Conservation (phyloP, 1,139 yeast genomes). For the Hanseniaspora gamundiae region DNA sequence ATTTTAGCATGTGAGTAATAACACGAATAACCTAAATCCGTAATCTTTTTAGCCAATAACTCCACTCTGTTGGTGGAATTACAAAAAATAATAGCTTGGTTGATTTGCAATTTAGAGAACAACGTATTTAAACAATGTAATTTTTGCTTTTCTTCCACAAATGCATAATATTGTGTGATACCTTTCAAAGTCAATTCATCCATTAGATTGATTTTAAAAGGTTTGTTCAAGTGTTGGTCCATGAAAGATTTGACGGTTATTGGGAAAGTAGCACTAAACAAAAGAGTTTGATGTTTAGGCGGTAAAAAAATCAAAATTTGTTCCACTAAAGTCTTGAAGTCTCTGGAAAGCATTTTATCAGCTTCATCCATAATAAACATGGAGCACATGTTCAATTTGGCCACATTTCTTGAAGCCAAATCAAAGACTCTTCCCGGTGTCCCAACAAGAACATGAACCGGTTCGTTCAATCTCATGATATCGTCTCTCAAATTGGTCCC, state of each 20-base stretch:
- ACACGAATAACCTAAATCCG: slow-evolving; percentile 94
- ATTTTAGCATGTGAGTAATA: slow-evolving; percentile 94
- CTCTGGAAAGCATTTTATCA: slow-evolving; percentile 88
- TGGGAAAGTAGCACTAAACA: slow-evolving; percentile 95
- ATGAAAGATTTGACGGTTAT: slow-evolving; percentile 83
- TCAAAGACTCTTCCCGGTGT: slow-evolving; percentile 97
- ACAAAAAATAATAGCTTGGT: slow-evolving; percentile 93
- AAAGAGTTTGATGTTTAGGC: slow-evolving; percentile 62
- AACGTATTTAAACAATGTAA: slow-evolving; percentile 90
- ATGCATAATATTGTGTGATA: slow-evolving; percentile 93
- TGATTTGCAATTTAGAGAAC: slow-evolving; percentile 86
- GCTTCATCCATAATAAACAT: slow-evolving; percentile 98
- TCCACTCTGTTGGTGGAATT: slow-evolving; percentile 95
- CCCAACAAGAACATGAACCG: slow-evolving; percentile 85
- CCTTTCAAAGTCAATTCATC: slow-evolving; percentile 94
- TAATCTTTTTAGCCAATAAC: slow-evolving; percentile 85
- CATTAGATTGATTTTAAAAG: slow-evolving; percentile 94
- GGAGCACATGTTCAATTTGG: slow-evolving; percentile 78
- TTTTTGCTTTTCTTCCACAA: slow-evolving; percentile 93
- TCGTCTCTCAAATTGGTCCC: slow-evolving; percentile 94
- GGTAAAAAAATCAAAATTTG: slow-evolving; percentile 82
- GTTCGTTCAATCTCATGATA: slow-evolving; percentile 80
- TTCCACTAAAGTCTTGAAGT: slow-evolving; percentile 78
- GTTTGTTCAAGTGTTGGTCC: slow-evolving; percentile 82
- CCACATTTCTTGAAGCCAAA: slow-evolving; percentile 77